These are phyloP conservation scores for Marasmius oreades DNA, from an alignment of 1,284 basidiomycete genomes.

Conservation along the genomic window DNA sequence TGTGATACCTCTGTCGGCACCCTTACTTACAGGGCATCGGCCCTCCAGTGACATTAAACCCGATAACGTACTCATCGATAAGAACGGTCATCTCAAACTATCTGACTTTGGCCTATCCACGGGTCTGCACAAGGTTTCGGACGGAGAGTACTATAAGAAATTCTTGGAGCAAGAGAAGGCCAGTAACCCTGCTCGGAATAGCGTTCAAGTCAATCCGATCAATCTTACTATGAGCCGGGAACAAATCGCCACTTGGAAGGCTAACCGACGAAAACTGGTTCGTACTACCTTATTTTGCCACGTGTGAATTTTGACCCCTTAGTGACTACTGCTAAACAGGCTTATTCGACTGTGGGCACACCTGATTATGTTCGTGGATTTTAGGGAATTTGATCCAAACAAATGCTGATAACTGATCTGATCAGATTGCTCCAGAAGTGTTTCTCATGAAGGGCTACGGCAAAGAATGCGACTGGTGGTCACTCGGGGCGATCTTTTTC, in stretches of 20 bases:
- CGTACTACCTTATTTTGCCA: slow-evolving; percentile 31
- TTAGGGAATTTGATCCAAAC: background rate
- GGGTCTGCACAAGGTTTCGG: slow-evolving; percentile 96
- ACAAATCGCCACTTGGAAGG: slow-evolving; percentile 98
- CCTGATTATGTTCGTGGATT: slow-evolving; percentile 61
- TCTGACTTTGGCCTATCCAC: slow-evolving; percentile 99
- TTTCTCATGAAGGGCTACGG: slow-evolving; percentile 98
- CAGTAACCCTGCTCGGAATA: slow-evolving; percentile 72
- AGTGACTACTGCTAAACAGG: slow-evolving; percentile 40
- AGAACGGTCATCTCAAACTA: slow-evolving; percentile 93
- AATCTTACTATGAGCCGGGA: slow-evolving; percentile 93
- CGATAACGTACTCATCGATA: slow-evolving; percentile 98
- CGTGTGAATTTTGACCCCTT: too few relatives aligned
- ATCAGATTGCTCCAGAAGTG: slow-evolving; percentile 96
- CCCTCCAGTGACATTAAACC: slow-evolving; percentile 90
- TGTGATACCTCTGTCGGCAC: slow-evolving; percentile 2
- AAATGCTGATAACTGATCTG: background rate
- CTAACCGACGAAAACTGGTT: slow-evolving; percentile 92
- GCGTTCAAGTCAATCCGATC: slow-evolving; percentile 94
- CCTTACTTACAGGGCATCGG: slow-evolving; percentile 5
- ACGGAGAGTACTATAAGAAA: slow-evolving; percentile 93
- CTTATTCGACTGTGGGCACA: slow-evolving; percentile 96
- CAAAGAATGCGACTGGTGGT: slow-evolving; percentile 99
- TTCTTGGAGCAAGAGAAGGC: slow-evolving; percentile 68
- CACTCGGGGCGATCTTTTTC: slow-evolving; percentile 96